Evolutionary conservation across 2,329 filamentous ascomycete genomes (phyloP), one percentile per base, ranked within the genome.

Genomic region (Anisogramma anomala): DNA sequence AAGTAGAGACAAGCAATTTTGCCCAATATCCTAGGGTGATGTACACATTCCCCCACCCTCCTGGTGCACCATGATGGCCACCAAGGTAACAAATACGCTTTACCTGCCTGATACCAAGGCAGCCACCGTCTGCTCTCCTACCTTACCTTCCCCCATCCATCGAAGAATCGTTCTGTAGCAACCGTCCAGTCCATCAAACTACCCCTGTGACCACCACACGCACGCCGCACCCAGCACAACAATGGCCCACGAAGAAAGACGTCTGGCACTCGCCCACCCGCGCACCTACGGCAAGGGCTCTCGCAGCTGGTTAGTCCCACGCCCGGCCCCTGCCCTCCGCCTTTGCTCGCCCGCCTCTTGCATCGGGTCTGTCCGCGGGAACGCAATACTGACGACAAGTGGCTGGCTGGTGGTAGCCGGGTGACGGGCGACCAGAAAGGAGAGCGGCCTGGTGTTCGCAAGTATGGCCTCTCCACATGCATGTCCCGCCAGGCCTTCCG

Each of bases 251-350:
- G 82, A 87, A 71, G 80, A 77, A 87, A 71, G 80, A 77, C 59
- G 81, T 87, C 68, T 88, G 82, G 81, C 84, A 82, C 72, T 84
- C 80, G 60, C n/a, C n/a, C 82, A 82, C 62, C 83, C 83, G 61
- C 78, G 82, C 66, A 82, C 68, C 62, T 84, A 83, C 71, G 82
- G 82, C 68, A 86, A 86, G 72, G 82, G 82, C 63, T 68, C 77
- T 63, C 75, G 81, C 63, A 63, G 67, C 58, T 85, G 81, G 81
- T 85, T 77, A 58, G 79, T 74, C 50, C 45, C 25, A 13, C 43
- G 49, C 39, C 17, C 49, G 41, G 25, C 11, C 25, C 11, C 25
- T 27, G 4, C 11, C 25, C 11, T 13, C 11, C 25, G 9, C 11
- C 22, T 23, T 23, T 23, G 22, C 9, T 23, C 9, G 9, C 22